A percentile compares a stretch with the other conserved stretches of the same genome.
phyloP scores from a whole-genome alignment of 495 filamentous ascomycete species.

The Podospora anserina region DNA sequence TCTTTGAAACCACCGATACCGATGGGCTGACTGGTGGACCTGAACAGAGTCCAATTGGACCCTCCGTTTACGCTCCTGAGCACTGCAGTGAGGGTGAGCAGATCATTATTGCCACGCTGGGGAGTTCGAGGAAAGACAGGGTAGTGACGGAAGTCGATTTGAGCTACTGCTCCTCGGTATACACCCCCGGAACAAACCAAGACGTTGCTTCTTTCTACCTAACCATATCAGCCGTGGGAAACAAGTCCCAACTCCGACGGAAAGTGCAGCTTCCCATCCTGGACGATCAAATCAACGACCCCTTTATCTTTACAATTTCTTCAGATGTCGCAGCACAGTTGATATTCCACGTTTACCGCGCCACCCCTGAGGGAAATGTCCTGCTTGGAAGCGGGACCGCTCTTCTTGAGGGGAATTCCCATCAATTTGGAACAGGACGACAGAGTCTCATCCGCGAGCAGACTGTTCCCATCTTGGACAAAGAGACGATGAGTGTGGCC shows the following conservation, averaged over 20 bases:
- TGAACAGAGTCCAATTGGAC: background rate
- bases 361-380: background rate
- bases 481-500: slow-evolving; percentile 3
- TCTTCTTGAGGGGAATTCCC: background rate
- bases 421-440: slow-evolving; percentile 4
- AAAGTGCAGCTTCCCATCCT: background rate
- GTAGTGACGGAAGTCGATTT: background rate
- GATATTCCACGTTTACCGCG: background rate
- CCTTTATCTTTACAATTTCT: background rate
- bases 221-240: background rate
- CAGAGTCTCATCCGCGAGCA: slow-evolving; percentile 12
- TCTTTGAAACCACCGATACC: background rate
- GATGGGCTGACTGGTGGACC: background rate
- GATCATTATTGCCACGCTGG: background rate
- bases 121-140: background rate
- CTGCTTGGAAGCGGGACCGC: slow-evolving; percentile 7
- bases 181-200: background rate
- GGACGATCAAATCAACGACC: background rate
- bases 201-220: background rate
- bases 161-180: background rate
- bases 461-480: slow-evolving; percentile 9
- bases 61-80: background rate
- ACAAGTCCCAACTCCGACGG: background rate
- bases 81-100: background rate
- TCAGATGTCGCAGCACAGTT: background rate